Percentiles rank a stretch among this genome's conserved stretches.
phyloP scores from a whole-genome alignment of 2,329 filamentous ascomycete genomes.

The Drechmeria coniospora region DNA sequence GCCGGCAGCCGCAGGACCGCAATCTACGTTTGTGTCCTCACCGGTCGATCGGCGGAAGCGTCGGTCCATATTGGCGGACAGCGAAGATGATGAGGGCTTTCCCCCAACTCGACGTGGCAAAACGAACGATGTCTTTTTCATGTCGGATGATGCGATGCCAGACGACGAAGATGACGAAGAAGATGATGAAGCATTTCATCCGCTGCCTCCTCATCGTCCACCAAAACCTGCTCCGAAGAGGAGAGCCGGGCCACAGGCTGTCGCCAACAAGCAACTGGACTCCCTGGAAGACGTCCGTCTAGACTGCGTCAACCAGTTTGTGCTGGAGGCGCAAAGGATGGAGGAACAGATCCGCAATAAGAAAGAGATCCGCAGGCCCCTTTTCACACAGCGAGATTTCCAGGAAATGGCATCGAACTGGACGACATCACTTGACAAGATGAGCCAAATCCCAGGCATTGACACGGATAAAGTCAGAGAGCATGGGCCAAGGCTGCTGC shows the following conservation, averaged over 20 bases:
- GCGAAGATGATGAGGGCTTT: slow-evolving; percentile 21
- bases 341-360: slow-evolving; percentile 47
- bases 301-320: slow-evolving; percentile 49
- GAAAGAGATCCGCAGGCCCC: slow-evolving; percentile 37
- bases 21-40: slow-evolving; percentile 35
- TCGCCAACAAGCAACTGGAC: slow-evolving; percentile 35
- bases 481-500: slow-evolving; percentile 46
- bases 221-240: slow-evolving; percentile 14
- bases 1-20: slow-evolving; percentile 25
- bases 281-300: slow-evolving; percentile 43
- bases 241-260: slow-evolving; percentile 40
- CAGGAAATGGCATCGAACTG: slow-evolving; percentile 59
- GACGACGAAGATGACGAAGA: slow-evolving; percentile 19
- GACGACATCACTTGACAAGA: slow-evolving; percentile 44
- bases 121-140: slow-evolving; percentile 32
- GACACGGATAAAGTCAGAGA: slow-evolving; percentile 43
- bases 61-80: slow-evolving; percentile 11
- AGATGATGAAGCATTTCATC: slow-evolving; percentile 31
- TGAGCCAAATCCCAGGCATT: slow-evolving; percentile 49
- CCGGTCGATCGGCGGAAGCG: slow-evolving; percentile 24
- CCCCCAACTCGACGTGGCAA: slow-evolving; percentile 31
- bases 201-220: slow-evolving; percentile 22
- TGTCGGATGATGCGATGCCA: slow-evolving; percentile 21
- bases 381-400: slow-evolving; percentile 56
- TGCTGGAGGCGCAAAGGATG: slow-evolving; percentile 41